Percentiles rank a stretch among this genome's conserved stretches.
phyloP scores from a whole-genome alignment of 2,329 filamentous ascomycete species.

The Penicillium corylophilum region DNA sequence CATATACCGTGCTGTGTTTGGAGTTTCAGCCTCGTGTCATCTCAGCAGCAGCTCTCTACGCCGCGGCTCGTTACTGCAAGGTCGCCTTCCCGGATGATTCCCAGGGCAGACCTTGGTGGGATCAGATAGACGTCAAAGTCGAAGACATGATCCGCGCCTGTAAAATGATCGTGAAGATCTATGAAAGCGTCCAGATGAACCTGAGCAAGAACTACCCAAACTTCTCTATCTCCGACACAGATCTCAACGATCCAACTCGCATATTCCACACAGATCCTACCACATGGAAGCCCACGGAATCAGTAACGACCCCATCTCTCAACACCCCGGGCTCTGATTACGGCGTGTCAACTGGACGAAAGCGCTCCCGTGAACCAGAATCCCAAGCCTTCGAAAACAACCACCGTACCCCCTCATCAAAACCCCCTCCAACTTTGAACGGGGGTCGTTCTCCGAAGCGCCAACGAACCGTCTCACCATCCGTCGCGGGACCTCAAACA shows the following conservation, averaged over 20 bases:
- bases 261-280: constrained; percentile 31
- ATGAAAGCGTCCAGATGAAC: constrained; percentile 46
- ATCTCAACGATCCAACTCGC: constrained; percentile 25
- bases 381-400: constrained; percentile 10
- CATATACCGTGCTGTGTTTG: constrained; percentile 79
- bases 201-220: constrained; percentile 45
- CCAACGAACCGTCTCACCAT: constrained; percentile 30
- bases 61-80: constrained; percentile 72
- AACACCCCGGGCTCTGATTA: constrained; percentile 23
- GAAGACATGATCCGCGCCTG: constrained; percentile 70
- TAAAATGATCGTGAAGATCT: constrained; percentile 66
- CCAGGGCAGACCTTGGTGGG: constrained; percentile 83
- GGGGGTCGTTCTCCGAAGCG: constrained; percentile 39
- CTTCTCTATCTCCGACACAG: constrained; percentile 21
- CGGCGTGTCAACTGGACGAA: constrained; percentile 33
- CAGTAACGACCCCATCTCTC: constrained; percentile 32
- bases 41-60: constrained; percentile 82
- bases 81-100: constrained; percentile 73
- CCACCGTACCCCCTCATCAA: constrained; percentile 8
- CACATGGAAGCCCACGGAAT: constrained; percentile 26
- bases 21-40: constrained; percentile 77
- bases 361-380: constrained; percentile 42
- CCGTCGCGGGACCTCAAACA: constrained; percentile 4
- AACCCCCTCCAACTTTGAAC: constrained; percentile 17
- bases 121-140: constrained; percentile 68